These are phyloP conservation scores for Saccharomycopsis sp. DNA, from an alignment of 805 yeast genomes.

Conservation along the genomic window DNA sequence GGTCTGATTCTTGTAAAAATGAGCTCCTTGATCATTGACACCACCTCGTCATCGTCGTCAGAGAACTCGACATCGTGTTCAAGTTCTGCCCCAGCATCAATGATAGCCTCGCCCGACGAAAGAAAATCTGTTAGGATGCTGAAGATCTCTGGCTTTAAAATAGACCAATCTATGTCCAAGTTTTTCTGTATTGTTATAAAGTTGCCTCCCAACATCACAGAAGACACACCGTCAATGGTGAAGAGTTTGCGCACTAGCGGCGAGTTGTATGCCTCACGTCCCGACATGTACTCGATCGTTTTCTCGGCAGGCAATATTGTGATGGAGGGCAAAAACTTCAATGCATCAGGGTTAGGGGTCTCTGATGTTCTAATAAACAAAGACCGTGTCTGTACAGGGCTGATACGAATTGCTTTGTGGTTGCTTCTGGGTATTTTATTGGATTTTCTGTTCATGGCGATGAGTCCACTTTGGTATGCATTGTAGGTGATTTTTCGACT, in stretches of 20 bases:
- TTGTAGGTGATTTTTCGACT: not conserved
- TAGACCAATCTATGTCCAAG: slow-evolving; percentile 44
- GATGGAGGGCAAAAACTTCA: slow-evolving; percentile 75
- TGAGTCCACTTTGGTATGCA: not conserved
- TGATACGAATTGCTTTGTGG: not conserved
- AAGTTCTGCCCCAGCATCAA: slow-evolving; percentile 28
- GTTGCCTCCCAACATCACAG: slow-evolving; percentile 76
- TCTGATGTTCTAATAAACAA: slow-evolving; percentile 74
- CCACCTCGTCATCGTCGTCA: slow-evolving; percentile 62
- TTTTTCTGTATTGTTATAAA: slow-evolving; percentile 68
- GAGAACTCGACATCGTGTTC: slow-evolving; percentile 31
- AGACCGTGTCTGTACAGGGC: slow-evolving; percentile 17
- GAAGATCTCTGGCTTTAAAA: slow-evolving; percentile 62
- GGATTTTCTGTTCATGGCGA: not conserved
- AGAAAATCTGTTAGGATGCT: slow-evolving; percentile 27
- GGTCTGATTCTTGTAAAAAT: slow-evolving; percentile 67
- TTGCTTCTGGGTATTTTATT: slow-evolving; percentile 1
- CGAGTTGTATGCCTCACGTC: slow-evolving; percentile 67
- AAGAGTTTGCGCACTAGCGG: slow-evolving; percentile 74
- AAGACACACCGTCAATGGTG: slow-evolving; percentile 65
- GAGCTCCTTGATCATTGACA: slow-evolving; percentile 60
- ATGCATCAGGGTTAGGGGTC: slow-evolving; percentile 82
- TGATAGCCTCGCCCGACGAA: slow-evolving; percentile 43
- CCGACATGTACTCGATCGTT: slow-evolving; percentile 66
- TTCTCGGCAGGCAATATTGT: slow-evolving; percentile 53